Percentiles rank a stretch among this genome's conserved stretches.
phyloP scores from a whole-genome alignment of 164 flowering plant species.

The Magnolia officinalis region DNA sequence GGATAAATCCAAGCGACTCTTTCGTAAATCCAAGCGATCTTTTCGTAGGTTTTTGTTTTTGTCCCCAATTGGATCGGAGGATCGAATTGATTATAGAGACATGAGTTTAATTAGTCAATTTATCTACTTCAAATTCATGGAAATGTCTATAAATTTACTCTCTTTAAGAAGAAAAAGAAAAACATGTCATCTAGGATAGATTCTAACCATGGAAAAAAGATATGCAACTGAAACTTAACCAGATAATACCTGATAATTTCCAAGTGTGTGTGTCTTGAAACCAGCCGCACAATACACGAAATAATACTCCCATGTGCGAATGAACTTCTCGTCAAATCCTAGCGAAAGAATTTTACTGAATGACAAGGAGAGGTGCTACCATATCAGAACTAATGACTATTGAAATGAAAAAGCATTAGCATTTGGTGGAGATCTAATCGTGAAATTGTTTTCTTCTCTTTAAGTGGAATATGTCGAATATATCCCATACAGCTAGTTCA shows the following conservation, averaged over 20 bases:
- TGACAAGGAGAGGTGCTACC: not conserved
- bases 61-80: too few species aligned
- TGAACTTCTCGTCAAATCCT: constrained; percentile 84
- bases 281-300: constrained; percentile 91
- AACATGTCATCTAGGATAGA: not conserved
- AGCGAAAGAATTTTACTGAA: constrained; percentile 55
- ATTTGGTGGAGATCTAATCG: not conserved
- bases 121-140: not conserved
- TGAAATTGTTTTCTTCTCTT: not conserved
- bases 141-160: not conserved
- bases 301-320: constrained; percentile 94
- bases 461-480: not conserved
- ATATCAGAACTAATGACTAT: not conserved
- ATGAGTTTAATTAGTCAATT: too few species aligned
- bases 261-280: constrained; percentile 66
- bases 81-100: too few species aligned
- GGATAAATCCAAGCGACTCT: too few species aligned
- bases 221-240: not conserved
- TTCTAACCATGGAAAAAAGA: not conserved
- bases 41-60: too few species aligned
- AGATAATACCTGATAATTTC: constrained; percentile 71
- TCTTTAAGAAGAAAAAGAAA: not conserved
- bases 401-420: not conserved
- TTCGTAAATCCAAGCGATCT: too few species aligned
- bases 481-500: too few species aligned